These are phyloP conservation scores for Colletotrichum filicis DNA, from an alignment of 2,329 filamentous ascomycete species.

Conservation along the genomic window DNA sequence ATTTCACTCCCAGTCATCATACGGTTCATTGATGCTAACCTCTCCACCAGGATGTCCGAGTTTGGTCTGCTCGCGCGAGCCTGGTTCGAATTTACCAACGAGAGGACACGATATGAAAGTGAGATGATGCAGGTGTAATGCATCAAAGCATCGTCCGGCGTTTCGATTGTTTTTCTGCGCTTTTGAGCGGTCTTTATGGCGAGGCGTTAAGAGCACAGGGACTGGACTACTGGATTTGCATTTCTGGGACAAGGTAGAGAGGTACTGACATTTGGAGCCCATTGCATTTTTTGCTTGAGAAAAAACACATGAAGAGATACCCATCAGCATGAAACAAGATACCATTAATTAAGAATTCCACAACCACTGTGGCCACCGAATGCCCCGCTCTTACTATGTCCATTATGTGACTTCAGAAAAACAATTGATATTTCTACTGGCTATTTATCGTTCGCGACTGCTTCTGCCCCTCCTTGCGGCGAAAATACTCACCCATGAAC, in stretches of 20 bases:
- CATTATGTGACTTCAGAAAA: not conserved
- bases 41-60: constrained; percentile 11
- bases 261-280: not conserved
- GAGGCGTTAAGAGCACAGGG: constrained; percentile 12
- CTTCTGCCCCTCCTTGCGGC: not conserved
- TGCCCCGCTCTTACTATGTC: not conserved
- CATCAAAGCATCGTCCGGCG: not conserved
- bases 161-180: not conserved
- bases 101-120: constrained; percentile 12
- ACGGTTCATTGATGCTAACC: not conserved
- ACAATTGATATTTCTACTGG: not conserved
- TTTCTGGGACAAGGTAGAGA: not conserved
- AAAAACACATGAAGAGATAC: constrained; percentile 10
- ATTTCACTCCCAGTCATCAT: no score
- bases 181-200: not conserved
- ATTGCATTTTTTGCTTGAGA: not conserved
- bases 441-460: not conserved
- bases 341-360: constrained; percentile 18
- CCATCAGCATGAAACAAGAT: constrained; percentile 7
- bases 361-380: not conserved
- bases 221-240: not conserved
- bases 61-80: constrained; percentile 30
- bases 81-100: constrained; percentile 34
- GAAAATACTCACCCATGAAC: not conserved
- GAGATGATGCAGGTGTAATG: constrained; percentile 26